Conservation (phyloP, 148 eudicot genomes). For the Rheum nobile region DNA sequence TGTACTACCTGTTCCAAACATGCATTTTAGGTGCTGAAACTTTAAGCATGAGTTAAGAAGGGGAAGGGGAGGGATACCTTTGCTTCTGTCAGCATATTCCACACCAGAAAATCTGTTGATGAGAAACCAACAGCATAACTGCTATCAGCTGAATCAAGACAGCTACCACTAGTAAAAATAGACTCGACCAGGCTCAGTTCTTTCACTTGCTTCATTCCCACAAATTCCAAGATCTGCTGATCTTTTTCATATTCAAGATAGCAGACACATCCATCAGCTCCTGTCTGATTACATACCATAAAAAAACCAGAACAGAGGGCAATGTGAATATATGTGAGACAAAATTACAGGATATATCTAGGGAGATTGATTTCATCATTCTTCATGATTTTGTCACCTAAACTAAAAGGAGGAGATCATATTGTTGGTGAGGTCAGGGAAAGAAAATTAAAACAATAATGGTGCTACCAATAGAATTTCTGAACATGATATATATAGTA, state of each 20-base stretch:
- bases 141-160: conserved; percentile 24
- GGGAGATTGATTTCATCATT: neutral
- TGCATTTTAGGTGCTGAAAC: conserved; percentile 7
- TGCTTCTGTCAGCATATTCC: conserved; percentile 66
- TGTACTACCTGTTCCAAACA: conserved; percentile 54
- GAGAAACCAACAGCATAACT: conserved; percentile 78
- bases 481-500: neutral
- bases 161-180: conserved; percentile 23
- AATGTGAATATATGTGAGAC: neutral
- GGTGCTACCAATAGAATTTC: neutral
- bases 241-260: conserved; percentile 58
- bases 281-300: conserved; percentile 42
- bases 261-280: conserved; percentile 99
- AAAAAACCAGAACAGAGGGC: neutral
- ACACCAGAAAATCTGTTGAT: conserved; percentile 69
- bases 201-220: conserved; percentile 86
- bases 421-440: neutral
- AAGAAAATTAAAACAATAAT: neutral
- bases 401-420: neutral
- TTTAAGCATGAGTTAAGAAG: conserved; percentile 1
- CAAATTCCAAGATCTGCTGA: conserved; percentile 49
- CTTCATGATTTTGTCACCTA: neutral
- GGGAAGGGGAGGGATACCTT: conserved; percentile 37
- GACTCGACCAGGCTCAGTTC: conserved; percentile 67
- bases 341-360: neutral